Base-by-base conservation (phyloP, 306 rosid species). In the Morella rubra region DNA sequence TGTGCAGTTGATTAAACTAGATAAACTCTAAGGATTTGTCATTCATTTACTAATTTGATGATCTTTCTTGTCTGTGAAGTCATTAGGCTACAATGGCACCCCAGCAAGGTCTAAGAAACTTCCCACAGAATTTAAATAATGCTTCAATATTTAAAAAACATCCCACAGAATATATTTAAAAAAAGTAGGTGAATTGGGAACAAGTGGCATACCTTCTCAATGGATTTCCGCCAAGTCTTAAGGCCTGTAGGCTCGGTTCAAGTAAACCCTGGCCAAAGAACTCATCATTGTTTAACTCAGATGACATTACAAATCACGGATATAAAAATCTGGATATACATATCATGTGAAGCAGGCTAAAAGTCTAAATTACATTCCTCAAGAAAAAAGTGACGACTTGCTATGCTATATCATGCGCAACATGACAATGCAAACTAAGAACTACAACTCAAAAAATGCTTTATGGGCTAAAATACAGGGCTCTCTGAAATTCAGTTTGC, bases 171-270 rank as follows among this genome's bases (percentile, higher is more conserved):
- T 27, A 27, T 27, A 27, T 27, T 27, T 27, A 1, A 6, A 76
- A 52, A 15, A 52, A 9, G 3, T 13, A 14, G 20, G 4, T 58
- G 61, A 61, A 67, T 40, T 14, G 13, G 5, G 24, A 12, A 7
- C 19, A 71, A 8, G 77, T 61, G 18, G 45, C 76, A 18, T 81
- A 94, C 98, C 98, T 92, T 92, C 98, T 87, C 77, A 94, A 85
- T 41, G 97, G 97, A 92, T 94, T 94, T 78, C 98, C 97, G 42
- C 84, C 96, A 61, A 94, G 91, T 88, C 93, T 85, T 74, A 94
- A 79, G 47, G 82, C 90, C 77, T 89, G 97, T 55, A 94, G 86
- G 87, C 77, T 89, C 32, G 93, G 85, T 81, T 94, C 98, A 68
- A 94, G 93, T 74, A 92, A 77, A 81, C 98, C 97, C 98, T 94